These are phyloP conservation scores for Closterium sp. DNA, from an alignment of 139 green algal species.

Conservation along the genomic window DNA sequence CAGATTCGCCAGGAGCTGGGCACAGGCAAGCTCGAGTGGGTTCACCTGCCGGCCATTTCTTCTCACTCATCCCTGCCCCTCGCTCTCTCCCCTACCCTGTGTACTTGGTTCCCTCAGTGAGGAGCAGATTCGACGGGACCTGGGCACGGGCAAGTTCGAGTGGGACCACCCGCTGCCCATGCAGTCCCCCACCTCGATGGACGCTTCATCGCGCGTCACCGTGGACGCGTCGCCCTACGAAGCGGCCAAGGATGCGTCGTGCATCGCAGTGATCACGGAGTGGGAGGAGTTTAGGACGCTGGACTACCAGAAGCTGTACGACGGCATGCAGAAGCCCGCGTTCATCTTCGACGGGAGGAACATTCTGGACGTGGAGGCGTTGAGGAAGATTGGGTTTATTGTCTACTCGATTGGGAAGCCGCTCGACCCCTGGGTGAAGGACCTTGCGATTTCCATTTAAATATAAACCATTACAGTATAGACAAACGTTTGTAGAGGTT, in stretches of 20 bases:
- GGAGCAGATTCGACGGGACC: constrained; percentile 41
- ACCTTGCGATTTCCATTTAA: background rate
- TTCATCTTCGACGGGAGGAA: constrained; percentile 99
- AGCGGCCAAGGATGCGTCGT: constrained; percentile 70
- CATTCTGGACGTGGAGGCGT: constrained; percentile 84
- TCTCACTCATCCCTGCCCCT: background rate
- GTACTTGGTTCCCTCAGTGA: constrained; percentile 5
- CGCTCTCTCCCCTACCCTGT: too few relatives aligned
- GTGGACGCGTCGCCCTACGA: constrained; percentile 6
- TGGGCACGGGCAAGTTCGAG: constrained; percentile 41
- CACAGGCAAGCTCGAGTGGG: constrained; percentile 45
- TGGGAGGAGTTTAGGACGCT: constrained; percentile 97
- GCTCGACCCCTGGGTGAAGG: constrained; percentile 92
- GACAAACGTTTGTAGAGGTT: too few relatives aligned
- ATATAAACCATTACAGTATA: too few relatives aligned
- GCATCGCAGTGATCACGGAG: constrained; percentile 91
- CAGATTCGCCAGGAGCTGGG: constrained; percentile 35
- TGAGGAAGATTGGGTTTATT: constrained; percentile 95
- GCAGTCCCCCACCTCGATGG: constrained; percentile 16
- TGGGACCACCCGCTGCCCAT: constrained; percentile 46
- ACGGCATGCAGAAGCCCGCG: constrained; percentile 92
- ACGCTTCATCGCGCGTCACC: background rate
- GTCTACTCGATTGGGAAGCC: constrained; percentile 98
- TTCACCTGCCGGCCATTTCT: constrained; percentile 28
- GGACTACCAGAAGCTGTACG: constrained; percentile 73